Base-by-base conservation (phyloP, 2,329 filamentous ascomycete genomes). In the Monosporascus sp. region DNA sequence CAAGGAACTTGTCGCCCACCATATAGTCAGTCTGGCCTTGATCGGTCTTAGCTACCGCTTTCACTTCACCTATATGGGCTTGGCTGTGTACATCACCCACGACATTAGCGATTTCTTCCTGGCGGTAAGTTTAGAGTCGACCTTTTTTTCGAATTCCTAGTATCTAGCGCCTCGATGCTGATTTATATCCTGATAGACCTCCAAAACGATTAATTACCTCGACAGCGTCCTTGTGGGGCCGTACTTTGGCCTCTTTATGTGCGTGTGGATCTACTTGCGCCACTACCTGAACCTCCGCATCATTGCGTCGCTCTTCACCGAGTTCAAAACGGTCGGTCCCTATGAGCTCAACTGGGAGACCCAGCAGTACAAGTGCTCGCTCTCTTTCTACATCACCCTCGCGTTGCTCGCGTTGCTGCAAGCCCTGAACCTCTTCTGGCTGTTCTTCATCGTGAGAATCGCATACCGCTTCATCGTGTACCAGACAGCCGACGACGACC, bases 31-130 rank as follows among this genome's bases (percentile, higher is more conserved):
- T 20, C 75, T 97, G 55, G 76, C 86, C 20, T 80, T 97, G 62
- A 96, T 97, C 61, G 87, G 74, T 54, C 75, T 93, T 66, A 94
- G 89, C 75, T 97, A 97, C 74, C 85, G 90, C 56, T 97, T 96
- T 77, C 92, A 97, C 73, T 97, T 97, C 71, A 95, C 91, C 20
- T 93, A 96, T 73, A 95, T 97, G 69, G 92, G 92, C 25, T 74
- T 97, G 52, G 89, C 90, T 20, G 90, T 97, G 36, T 97, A 96
- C 72, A 90, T 94, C 57, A 96, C 92, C 9, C 90, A 96, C 72
- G 92, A 97, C 67, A 89, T 97, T 57, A 91, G 87, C 55, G 92
- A 97, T 71, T 96, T 97, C 74, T 97, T 97, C 82, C 81, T 97
- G 45, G 92, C 93, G 38, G 89, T 92, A 82, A 73, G 86, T 74